phyloP scores from a whole-genome alignment of 805 yeast species.

The Kuraishia hungarica region DNA sequence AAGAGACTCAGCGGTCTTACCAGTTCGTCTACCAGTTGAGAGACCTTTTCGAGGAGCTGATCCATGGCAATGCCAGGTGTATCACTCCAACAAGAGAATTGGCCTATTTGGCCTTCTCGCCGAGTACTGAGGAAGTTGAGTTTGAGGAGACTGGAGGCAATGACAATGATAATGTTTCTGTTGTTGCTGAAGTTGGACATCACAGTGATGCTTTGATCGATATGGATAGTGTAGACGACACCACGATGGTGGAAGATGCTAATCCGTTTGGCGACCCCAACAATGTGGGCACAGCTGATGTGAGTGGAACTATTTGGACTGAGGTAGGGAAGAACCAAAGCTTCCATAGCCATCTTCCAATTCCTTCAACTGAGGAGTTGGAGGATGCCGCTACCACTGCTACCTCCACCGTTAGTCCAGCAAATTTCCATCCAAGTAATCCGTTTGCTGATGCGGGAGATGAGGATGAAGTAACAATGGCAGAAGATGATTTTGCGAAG shows the following conservation, averaged over 20 bases:
- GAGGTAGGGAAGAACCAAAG: not conserved
- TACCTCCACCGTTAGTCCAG: not conserved
- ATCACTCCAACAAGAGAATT: conserved; percentile 78
- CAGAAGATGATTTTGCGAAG: not conserved
- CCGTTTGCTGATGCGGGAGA: not conserved
- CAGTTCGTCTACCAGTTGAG: conserved; percentile 73
- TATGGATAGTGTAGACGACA: not conserved
- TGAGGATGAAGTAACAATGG: not conserved
- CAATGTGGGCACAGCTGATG: not conserved
- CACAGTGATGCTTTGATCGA: not conserved
- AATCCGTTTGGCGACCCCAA: not conserved
- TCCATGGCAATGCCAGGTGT: conserved; percentile 49
- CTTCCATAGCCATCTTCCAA: not conserved
- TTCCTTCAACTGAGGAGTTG: not conserved
- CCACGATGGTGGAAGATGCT: not conserved
- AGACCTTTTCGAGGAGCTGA: conserved; percentile 61
- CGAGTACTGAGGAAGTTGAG: conserved; percentile 57
- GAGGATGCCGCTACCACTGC: not conserved
- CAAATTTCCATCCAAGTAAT: not conserved
- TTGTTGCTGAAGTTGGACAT: not conserved
- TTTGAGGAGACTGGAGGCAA: conserved; percentile 20
- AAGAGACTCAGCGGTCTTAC: conserved; percentile 72
- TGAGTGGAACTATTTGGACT: not conserved
- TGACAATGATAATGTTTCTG: not conserved
- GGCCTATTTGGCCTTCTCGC: conserved; percentile 81